A percentile compares a stretch with the other conserved stretches of the same genome.
Conservation (phyloP, 108 stramenopile genomes). For the Stephanodiscus triporus region DNA sequence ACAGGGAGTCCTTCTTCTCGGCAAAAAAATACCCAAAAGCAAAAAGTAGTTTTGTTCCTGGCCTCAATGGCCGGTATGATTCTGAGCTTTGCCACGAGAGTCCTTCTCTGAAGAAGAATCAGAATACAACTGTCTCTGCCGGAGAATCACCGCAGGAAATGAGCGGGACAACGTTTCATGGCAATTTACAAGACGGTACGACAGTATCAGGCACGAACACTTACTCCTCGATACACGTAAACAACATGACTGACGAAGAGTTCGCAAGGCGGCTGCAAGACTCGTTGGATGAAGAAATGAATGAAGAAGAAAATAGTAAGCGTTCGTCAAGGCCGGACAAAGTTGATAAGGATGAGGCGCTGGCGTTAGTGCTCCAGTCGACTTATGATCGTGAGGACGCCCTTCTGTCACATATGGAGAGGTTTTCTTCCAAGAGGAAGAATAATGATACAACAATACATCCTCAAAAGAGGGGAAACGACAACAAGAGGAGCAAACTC, state of each 20-base stretch:
- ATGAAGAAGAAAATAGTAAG: neutral
- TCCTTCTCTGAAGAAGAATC: neutral
- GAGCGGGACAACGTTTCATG: neutral
- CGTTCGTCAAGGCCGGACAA: slow-evolving; percentile 11
- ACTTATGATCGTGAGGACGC: slow-evolving; percentile 64
- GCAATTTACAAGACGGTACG: slow-evolving; percentile 4
- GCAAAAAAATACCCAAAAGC: slow-evolving; percentile 9
- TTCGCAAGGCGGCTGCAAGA: slow-evolving; percentile 30
- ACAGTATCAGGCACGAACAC: neutral
- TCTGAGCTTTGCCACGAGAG: neutral
- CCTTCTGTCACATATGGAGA: slow-evolving; percentile 51
- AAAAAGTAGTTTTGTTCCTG: neutral
- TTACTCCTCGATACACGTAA: neutral
- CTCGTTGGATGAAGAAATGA: slow-evolving; percentile 10
- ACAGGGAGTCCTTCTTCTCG: slow-evolving; percentile 26
- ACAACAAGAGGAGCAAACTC: slow-evolving; percentile 33
- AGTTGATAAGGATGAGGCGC: slow-evolving; percentile 56
- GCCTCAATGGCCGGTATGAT: neutral
- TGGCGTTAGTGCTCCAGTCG: slow-evolving; percentile 72
- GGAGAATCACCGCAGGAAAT: neutral
- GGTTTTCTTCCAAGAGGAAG: slow-evolving; percentile 26
- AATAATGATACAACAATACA: slow-evolving; percentile 19
- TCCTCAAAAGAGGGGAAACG: slow-evolving; percentile 1
- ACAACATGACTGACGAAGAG: slow-evolving; percentile 25
- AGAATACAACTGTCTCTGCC: neutral